Conservation (phyloP, 2,329 filamentous ascomycete species). For the Xylaria hypoxylon region DNA sequence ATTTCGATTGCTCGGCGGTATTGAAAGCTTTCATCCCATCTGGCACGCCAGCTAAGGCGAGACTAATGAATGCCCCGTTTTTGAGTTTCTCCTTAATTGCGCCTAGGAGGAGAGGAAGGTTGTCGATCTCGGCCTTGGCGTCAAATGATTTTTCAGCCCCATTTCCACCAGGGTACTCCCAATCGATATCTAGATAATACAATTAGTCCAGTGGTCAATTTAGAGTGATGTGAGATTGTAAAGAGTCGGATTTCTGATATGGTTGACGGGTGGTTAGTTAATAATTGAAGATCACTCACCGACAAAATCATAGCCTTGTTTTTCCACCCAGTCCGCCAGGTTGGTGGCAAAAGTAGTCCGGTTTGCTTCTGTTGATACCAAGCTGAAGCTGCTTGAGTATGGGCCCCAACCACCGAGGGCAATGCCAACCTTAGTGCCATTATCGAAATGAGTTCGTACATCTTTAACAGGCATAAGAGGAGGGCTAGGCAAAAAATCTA, state of each 20-base stretch:
- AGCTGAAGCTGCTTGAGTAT: conserved; percentile 23
- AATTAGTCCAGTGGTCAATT: not conserved
- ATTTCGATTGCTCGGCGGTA: not conserved
- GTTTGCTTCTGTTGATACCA: conserved; percentile 15
- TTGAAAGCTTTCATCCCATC: conserved; percentile 32
- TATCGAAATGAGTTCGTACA: conserved; percentile 22
- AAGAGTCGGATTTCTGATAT: not conserved
- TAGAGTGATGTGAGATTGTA: not conserved
- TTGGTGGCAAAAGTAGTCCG: conserved; percentile 26
- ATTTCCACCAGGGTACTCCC: conserved; percentile 37
- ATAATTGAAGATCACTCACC: conserved; percentile 21
- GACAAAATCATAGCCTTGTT: conserved; percentile 31
- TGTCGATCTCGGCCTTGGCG: conserved; percentile 22
- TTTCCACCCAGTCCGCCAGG: conserved; percentile 21
- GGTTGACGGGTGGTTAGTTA: not conserved
- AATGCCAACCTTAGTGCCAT: conserved; percentile 29
- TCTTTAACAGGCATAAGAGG: conserved; percentile 11
- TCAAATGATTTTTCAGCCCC: conserved; percentile 12
- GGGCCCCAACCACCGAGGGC: conserved; percentile 34
- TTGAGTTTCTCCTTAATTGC: conserved; percentile 20
- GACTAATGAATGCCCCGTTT: conserved; percentile 19
- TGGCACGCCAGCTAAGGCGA: conserved; percentile 21
- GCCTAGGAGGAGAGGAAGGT: conserved; percentile 23
- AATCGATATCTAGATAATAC: conserved; percentile 28
- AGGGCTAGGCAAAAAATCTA: not conserved